A percentile compares a stretch with the other conserved stretches of the same genome.
These are phyloP conservation scores for Starmerella stigmatis DNA, from an alignment of 805 yeast genomes.

Conservation along the genomic window DNA sequence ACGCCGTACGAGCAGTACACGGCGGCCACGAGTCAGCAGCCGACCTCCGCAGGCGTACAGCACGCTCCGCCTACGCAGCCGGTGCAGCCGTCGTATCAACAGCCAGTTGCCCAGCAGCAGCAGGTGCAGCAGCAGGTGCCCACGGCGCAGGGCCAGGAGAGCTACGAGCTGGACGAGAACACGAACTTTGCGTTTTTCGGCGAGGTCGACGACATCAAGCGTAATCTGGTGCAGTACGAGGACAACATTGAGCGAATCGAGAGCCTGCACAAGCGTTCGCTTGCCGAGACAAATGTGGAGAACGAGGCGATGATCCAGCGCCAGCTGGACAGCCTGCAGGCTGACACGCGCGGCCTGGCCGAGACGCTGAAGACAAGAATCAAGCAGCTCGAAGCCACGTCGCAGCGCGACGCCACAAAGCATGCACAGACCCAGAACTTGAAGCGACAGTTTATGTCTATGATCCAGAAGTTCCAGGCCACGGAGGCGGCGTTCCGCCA, in stretches of 20 bases:
- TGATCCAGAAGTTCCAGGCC: conserved; percentile 76
- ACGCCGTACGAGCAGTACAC: conserved; percentile 19
- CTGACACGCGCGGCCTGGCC: conserved; percentile 73
- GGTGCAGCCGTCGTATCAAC: too few relatives aligned
- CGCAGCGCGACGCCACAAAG: conserved; percentile 55
- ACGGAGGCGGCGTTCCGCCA: conserved; percentile 80
- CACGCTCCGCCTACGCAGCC: not conserved
- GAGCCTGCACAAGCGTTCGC: conserved; percentile 55
- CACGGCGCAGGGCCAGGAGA: conserved; percentile 14
- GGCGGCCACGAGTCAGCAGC: conserved; percentile 4
- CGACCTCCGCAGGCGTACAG: conserved; percentile 1
- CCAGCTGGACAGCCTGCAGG: conserved; percentile 64
- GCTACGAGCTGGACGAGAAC: conserved; percentile 23
- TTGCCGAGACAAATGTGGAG: conserved; percentile 63
- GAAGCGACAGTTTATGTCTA: conserved; percentile 71
- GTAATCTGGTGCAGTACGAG: conserved; percentile 58
- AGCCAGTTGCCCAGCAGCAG: not conserved
- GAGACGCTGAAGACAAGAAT: conserved; percentile 62
- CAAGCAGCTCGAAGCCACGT: conserved; percentile 56
- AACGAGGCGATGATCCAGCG: conserved; percentile 58
- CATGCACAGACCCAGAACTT: conserved; percentile 83
- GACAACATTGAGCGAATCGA: conserved; percentile 59
- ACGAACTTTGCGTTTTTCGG: conserved; percentile 56
- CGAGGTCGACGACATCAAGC: conserved; percentile 57
- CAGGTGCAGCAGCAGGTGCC: conserved; percentile 11